Evolutionary conservation across 257 asterid genomes (phyloP).

Genomic region (Penstemon newberryi): DNA sequence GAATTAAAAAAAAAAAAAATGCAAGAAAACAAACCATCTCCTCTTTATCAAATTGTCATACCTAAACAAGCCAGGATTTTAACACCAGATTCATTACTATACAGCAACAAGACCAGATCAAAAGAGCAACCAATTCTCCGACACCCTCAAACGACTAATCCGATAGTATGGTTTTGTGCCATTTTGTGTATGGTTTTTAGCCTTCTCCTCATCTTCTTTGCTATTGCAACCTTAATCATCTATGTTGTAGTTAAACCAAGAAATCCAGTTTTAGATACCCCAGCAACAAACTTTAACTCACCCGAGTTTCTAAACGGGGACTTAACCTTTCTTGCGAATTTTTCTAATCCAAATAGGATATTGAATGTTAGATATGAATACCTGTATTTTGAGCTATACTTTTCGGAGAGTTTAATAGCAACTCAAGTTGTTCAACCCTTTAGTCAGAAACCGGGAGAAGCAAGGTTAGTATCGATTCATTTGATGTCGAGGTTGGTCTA

Average conservation of each 20-base stretch:
- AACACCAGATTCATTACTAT: conserved; percentile 21
- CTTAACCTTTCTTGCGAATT: conserved; percentile 65
- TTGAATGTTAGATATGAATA: conserved; percentile 59
- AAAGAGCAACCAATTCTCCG: conserved; percentile 54
- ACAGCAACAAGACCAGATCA: conserved; percentile 34
- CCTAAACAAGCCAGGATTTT: conserved; percentile 39
- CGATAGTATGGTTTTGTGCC: conserved; percentile 63
- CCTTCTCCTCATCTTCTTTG: conserved; percentile 67
- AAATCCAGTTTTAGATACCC: conserved; percentile 63
- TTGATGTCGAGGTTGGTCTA: conserved; percentile 75
- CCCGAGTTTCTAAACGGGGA: conserved; percentile 67
- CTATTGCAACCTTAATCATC: conserved; percentile 56
- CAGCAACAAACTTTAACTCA: conserved; percentile 65
- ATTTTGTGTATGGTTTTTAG: conserved; percentile 62
- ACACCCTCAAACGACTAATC: conserved; percentile 56
- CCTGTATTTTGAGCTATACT: conserved; percentile 60
- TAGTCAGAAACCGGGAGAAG: conserved; percentile 50
- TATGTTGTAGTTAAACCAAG: conserved; percentile 62
- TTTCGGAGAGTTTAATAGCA: conserved; percentile 59
- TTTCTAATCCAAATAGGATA: conserved; percentile 75
- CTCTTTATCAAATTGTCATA: conserved; percentile 26
- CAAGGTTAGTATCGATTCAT: conserved; percentile 42
- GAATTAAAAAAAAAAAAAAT: conserved; percentile 16
- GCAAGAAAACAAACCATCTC: conserved; percentile 41
- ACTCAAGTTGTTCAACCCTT: conserved; percentile 64